Base-by-base conservation (phyloP, 345 rosid species). In the Eucalyptus regnans region DNA sequence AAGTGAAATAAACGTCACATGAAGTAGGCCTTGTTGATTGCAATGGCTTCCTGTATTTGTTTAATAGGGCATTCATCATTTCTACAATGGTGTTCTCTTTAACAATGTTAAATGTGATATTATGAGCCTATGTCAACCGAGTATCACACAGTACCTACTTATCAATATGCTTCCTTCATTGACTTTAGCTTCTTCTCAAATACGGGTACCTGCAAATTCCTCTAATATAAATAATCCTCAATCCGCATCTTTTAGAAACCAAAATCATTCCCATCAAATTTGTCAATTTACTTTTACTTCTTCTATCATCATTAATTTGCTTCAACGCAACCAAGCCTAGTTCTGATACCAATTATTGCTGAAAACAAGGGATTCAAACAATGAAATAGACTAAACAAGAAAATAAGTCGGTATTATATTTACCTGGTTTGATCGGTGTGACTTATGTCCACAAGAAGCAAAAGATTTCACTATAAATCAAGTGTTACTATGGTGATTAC, bases 1-100 rank as follows among this genome's bases (percentile, higher is more conserved):
- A 64, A 64, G 76, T 64, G 76, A 64, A 64, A 64, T 8, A n/a
- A 8, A 64, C 3, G 2, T 64, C 18, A 15, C 41, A 2, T 64
- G 18, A 64, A n/a, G 41, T 64, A 64, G 33, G 37, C 20, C 9
- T n/a, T 64, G 17, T 64, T n/a, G 41, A 14, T 64, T 3, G 18
- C 76, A 64, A 64, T 15, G 20, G 6, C 20, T 7, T 64, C 2
- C 1, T 6, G 1, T 64, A n/a, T 37, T 14, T 14, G 76, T 64
- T 64, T 64, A 16, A n/a, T 31, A 64, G 17, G 10, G 37, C 76
- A n/a, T 64, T 64, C 10, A n/a, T 64, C 20, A 64, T n/a, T n/a
- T n/a, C 11, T 0, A 0, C 4, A 4, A 8, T 1, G 1, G 3
- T 64, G 9, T n/a, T 64, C 20, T n/a, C 9, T 64, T 13, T 4